Evolutionary conservation across 306 rosid species (phyloP).

Genomic region (Rosa rugosa): DNA sequence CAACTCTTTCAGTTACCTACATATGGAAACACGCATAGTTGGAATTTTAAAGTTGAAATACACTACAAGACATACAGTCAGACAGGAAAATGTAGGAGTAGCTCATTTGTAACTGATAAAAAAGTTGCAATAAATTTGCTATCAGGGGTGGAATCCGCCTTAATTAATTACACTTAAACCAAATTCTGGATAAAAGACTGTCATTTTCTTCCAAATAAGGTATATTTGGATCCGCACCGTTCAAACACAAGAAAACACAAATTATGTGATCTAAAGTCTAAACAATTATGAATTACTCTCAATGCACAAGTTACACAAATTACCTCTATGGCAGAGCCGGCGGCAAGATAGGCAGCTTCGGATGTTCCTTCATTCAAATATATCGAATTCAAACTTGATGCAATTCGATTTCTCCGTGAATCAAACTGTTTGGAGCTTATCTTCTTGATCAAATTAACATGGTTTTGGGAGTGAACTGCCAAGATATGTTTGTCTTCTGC

Average conservation of each 20-base stretch:
- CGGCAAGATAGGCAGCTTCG: slow-evolving; percentile 88
- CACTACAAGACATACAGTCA: neutral
- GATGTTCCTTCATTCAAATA: slow-evolving; percentile 86
- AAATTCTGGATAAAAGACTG: neutral
- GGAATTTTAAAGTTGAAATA: slow-evolving; percentile 12
- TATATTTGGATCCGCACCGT: neutral
- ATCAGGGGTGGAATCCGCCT: neutral
- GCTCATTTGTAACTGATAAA: neutral
- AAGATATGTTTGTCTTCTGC: slow-evolving; percentile 62
- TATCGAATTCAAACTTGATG: slow-evolving; percentile 53
- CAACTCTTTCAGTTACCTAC: slow-evolving; percentile 74
- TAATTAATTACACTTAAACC: neutral
- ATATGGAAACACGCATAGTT: slow-evolving; percentile 27
- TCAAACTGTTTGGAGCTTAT: slow-evolving; percentile 58
- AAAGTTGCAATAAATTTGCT: neutral
- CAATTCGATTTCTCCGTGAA: slow-evolving; percentile 46
- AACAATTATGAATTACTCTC: neutral
- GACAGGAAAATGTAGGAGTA: neutral
- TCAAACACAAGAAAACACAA: neutral
- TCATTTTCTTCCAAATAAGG: neutral
- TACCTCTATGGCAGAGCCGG: slow-evolving; percentile 81
- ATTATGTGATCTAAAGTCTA: neutral
- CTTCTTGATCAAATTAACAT: slow-evolving; percentile 61
- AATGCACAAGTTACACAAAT: neutral
- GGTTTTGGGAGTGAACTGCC: slow-evolving; percentile 60